phyloP scores from a whole-genome alignment of 2,329 filamentous ascomycete species.

The Knufia petricola region DNA sequence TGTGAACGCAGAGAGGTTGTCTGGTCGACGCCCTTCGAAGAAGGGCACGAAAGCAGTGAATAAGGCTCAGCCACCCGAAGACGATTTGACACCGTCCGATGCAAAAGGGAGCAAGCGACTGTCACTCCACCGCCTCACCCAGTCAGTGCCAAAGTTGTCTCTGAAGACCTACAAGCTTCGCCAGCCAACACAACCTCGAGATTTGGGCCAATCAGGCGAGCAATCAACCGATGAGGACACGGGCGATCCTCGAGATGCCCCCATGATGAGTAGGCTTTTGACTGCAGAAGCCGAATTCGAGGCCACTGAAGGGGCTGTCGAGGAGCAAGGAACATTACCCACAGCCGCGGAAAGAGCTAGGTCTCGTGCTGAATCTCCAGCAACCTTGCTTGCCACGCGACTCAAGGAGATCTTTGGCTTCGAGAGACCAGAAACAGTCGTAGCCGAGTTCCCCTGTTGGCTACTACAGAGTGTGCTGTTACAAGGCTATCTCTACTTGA shows the following conservation, averaged over 20 bases:
- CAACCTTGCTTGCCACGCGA: constrained; percentile 56
- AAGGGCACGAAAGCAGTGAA: constrained; percentile 7
- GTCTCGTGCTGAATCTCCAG: constrained; percentile 29
- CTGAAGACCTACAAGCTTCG: constrained; percentile 19
- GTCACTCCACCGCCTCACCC: constrained; percentile 50
- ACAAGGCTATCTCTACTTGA: constrained; percentile 94
- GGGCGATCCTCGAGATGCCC: constrained; percentile 44
- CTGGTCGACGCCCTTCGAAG: constrained; percentile 4
- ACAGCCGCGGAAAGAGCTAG: constrained; percentile 20
- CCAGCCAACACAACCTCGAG: constrained; percentile 10
- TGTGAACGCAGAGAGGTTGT: constrained; percentile 14
- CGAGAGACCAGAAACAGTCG: constrained; percentile 69
- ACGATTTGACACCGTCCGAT: constrained; percentile 5
- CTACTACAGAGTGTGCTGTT: constrained; percentile 82
- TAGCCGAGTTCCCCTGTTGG: constrained; percentile 90
- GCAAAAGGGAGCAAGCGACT: constrained; percentile 15
- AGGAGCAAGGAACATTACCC: constrained; percentile 9
- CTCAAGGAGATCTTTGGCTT: constrained; percentile 82
- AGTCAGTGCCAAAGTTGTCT: constrained; percentile 53
- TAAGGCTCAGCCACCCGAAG: constrained; percentile 8
- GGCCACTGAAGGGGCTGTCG: constrained; percentile 13
- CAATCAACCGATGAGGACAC: constrained; percentile 14
- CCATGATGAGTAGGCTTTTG: constrained; percentile 68
- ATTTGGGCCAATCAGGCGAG: constrained; percentile 15
- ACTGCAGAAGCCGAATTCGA: constrained; percentile 57